These are phyloP conservation scores for Scortechinia acanthostroma DNA, from an alignment of 2,329 filamentous ascomycete species.

Conservation along the genomic window DNA sequence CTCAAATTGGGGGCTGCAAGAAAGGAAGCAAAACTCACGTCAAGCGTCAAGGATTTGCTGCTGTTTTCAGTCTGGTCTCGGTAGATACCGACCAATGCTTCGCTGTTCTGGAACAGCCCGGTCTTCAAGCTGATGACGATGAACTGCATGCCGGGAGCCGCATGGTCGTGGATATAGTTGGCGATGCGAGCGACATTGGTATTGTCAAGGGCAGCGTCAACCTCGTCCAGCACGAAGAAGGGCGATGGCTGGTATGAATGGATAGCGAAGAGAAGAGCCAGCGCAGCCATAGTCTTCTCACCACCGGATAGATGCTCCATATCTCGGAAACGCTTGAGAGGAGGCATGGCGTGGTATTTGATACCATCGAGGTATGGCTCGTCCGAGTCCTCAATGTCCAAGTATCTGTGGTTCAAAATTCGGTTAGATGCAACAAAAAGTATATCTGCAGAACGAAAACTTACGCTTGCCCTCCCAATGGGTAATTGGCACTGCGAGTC, in stretches of 20 bases:
- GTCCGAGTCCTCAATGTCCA: conserved; percentile 87
- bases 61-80: conserved; percentile 90
- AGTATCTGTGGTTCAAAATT: conserved; percentile 39
- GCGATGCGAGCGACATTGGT: conserved; percentile 94
- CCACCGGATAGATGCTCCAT: conserved; percentile 98
- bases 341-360: conserved; percentile 98
- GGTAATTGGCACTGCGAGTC: conserved; percentile 82
- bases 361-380: conserved; percentile 92
- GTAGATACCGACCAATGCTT: conserved; percentile 92
- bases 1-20: background rate
- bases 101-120: conserved; percentile 89
- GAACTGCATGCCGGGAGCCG: conserved; percentile 95
- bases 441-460: too few relatives aligned
- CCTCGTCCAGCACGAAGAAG: conserved; percentile 97
- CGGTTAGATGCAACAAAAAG: too few relatives aligned
- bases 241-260: conserved; percentile 92
- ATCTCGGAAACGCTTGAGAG: conserved; percentile 93
- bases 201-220: conserved; percentile 95
- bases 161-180: conserved; percentile 90
- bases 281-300: conserved; percentile 96
- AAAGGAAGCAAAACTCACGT: conserved; percentile 59
- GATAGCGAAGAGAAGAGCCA: conserved; percentile 93
- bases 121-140: conserved; percentile 96
- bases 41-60: conserved; percentile 82
- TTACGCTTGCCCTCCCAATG: conserved; percentile 71